phyloP scores from a whole-genome alignment of 805 yeast genomes.

The Torulaspora microellipsoides region DNA sequence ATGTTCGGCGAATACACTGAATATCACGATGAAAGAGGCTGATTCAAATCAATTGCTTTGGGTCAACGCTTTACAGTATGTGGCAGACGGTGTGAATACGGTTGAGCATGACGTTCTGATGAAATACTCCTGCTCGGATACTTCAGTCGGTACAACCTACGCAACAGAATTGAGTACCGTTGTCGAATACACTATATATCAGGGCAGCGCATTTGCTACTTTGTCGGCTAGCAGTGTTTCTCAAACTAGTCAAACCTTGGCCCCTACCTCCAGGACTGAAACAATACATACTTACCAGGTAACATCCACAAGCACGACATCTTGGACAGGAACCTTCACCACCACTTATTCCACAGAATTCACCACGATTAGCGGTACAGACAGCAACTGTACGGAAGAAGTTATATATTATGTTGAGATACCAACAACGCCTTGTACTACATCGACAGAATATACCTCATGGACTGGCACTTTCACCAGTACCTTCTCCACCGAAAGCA shows the following conservation, averaged over 20 bases:
- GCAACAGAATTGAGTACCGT: constrained; percentile 14
- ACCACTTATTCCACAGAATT: constrained; percentile 19
- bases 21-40: constrained; percentile 18
- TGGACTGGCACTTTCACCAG: no score
- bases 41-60: constrained; percentile 30
- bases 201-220: constrained; percentile 18
- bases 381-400: constrained; percentile 11
- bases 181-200: constrained; percentile 13
- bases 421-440: constrained; percentile 2
- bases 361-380: constrained; percentile 9
- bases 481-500: no score
- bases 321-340: constrained; percentile 18
- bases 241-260: background rate
- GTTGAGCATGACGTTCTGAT: constrained; percentile 20
- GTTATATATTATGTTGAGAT: constrained; percentile 15
- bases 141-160: constrained; percentile 23
- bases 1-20: constrained; percentile 25
- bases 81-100: constrained; percentile 19
- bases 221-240: constrained; percentile 10
- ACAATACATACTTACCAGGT: background rate
- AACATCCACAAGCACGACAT: constrained; percentile 14
- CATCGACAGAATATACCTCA: no score
- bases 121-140: constrained; percentile 28
- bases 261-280: constrained; percentile 1
- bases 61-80: constrained; percentile 33